phyloP scores from a whole-genome alignment of 2,329 filamentous ascomycete species.

The Orbilia ellipsospora region DNA sequence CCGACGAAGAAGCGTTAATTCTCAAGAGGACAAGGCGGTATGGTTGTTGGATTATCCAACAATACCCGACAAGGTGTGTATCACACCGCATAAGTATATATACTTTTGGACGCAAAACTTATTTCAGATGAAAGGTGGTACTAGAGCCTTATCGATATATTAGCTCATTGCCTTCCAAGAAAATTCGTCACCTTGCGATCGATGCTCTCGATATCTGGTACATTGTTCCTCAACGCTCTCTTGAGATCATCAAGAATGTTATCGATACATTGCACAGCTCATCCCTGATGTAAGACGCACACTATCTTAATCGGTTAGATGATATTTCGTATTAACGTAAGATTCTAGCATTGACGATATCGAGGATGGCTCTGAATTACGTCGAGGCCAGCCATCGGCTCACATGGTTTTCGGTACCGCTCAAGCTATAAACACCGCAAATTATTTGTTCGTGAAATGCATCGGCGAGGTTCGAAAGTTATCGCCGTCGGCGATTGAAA shows the following conservation, averaged over 20 bases:
- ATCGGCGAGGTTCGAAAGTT: constrained; percentile 20
- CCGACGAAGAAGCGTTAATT: not conserved
- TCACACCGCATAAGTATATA: not conserved
- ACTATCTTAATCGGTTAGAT: not conserved
- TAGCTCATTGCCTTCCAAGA: constrained; percentile 17
- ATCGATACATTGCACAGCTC: constrained; percentile 18
- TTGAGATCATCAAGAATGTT: constrained; percentile 19
- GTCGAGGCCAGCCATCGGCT: constrained; percentile 22
- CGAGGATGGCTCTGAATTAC: constrained; percentile 22
- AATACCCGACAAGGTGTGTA: constrained; percentile 20
- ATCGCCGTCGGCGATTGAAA: constrained; percentile 17
- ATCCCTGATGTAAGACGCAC: constrained; percentile 13
- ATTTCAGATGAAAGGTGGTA: constrained; percentile 2
- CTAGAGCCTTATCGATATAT: constrained; percentile 18
- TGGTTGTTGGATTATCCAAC: constrained; percentile 13
- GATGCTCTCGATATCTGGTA: constrained; percentile 32
- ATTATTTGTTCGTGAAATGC: constrained; percentile 30
- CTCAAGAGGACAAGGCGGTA: not conserved
- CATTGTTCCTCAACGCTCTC: constrained; percentile 1
- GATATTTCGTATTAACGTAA: not conserved
- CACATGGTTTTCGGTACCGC: constrained; percentile 35
- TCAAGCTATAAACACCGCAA: constrained; percentile 31
- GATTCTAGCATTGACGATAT: constrained; percentile 34
- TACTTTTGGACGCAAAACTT: not conserved
- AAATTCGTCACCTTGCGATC: constrained; percentile 9